Evolutionary conservation across 768 basidiomycete genomes (phyloP).

Genomic region (Lactarius psammicola): DNA sequence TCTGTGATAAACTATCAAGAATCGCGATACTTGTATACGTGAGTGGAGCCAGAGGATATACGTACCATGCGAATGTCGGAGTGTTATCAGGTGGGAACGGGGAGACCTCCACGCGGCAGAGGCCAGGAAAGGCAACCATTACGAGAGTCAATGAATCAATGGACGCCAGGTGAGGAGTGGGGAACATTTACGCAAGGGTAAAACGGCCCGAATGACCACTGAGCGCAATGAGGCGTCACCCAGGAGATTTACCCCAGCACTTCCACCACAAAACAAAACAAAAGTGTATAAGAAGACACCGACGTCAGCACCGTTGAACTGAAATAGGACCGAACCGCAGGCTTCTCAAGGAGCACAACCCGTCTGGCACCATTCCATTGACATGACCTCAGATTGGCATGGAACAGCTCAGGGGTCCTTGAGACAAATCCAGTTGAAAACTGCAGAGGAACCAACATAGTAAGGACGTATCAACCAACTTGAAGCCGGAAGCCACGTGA

Average conservation of each 20-base stretch:
- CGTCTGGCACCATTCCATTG: background rate
- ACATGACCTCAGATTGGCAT: background rate
- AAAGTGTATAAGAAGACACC: too few species aligned
- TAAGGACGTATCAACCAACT: background rate
- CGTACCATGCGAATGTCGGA: background rate
- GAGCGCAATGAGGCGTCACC: background rate
- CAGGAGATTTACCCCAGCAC: background rate
- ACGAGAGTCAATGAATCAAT: too few species aligned
- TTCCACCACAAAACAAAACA: too few species aligned
- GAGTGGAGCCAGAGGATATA: too few species aligned
- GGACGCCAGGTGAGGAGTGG: too few species aligned
- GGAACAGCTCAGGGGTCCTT: background rate
- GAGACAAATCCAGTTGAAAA: too few species aligned
- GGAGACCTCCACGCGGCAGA: background rate
- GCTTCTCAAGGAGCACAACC: background rate
- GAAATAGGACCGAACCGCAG: background rate
- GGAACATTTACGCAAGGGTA: too few species aligned
- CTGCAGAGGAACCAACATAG: background rate
- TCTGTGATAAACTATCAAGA: too few species aligned
- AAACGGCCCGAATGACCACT: too few species aligned
- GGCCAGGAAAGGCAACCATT: background rate
- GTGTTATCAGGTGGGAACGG: background rate
- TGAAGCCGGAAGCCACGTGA: too few species aligned
- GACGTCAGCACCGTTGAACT: background rate
- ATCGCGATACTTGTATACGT: too few species aligned